Conservation (phyloP, 768 basidiomycete genomes). For the Tulasnella sp. region DNA sequence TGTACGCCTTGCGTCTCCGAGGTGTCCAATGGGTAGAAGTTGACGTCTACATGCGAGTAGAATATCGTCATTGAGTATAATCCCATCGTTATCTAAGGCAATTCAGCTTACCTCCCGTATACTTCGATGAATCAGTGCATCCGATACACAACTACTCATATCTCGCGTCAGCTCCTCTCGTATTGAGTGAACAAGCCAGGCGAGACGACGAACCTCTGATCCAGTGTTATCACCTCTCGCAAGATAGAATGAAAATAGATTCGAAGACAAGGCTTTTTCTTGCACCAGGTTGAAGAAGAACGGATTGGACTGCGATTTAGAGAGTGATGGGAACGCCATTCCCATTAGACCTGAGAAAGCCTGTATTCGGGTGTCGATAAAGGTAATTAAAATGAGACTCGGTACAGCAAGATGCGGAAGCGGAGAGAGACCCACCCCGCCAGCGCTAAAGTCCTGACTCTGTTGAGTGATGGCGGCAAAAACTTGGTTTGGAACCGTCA, state of each 20-base stretch:
- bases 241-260: constrained; percentile 13
- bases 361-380: not conserved
- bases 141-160: constrained; percentile 16
- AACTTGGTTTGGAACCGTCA: constrained; percentile 8
- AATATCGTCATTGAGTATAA: too few species aligned
- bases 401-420: not conserved
- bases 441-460: not conserved
- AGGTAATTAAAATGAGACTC: not conserved
- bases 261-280: not conserved
- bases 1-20: not conserved
- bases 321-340: not conserved
- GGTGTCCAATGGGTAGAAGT: constrained; percentile 1
- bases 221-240: not conserved
- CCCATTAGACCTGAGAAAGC: constrained; percentile 1
- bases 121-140: constrained; percentile 5
- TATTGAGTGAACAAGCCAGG: too few species aligned
- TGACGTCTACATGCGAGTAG: not conserved
- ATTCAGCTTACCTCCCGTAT: not conserved
- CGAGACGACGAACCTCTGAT: not conserved
- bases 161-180: not conserved
- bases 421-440: not conserved
- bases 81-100: not conserved
- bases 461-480: constrained; percentile 7
- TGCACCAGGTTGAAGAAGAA: constrained; percentile 19
- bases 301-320: not conserved